Conservation (phyloP, 306 rosid species). For the Quercus ilex region DNA sequence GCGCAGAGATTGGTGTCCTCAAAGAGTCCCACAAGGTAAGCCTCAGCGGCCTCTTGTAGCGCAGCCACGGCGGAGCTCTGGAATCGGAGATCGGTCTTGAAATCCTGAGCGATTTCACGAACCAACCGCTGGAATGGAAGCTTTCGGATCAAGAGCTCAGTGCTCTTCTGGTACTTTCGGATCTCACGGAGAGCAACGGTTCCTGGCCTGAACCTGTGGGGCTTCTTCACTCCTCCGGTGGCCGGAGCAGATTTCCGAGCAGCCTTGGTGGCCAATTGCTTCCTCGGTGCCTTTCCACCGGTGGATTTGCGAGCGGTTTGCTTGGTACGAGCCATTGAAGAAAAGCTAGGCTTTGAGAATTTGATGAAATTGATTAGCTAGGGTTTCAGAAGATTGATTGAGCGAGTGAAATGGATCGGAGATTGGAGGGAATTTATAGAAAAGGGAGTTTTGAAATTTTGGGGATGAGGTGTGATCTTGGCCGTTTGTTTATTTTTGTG, state of each 20-base stretch:
- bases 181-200: constrained; percentile 35
- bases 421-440: neutral
- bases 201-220: constrained; percentile 29
- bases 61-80: constrained; percentile 37
- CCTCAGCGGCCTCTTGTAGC: constrained; percentile 31
- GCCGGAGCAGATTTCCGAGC: constrained; percentile 37
- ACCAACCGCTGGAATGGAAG: constrained; percentile 30
- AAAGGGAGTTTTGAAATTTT: neutral
- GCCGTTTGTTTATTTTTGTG: neutral
- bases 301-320: constrained; percentile 36
- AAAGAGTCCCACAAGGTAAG: constrained; percentile 25
- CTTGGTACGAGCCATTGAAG: constrained; percentile 32
- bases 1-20: constrained; percentile 31
- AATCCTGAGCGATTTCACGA: constrained; percentile 32
- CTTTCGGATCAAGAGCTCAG: constrained; percentile 29
- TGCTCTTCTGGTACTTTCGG: constrained; percentile 36
- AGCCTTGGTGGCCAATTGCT: constrained; percentile 35
- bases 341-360: neutral
- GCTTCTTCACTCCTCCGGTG: constrained; percentile 40
- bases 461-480: neutral
- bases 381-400: too few species aligned
- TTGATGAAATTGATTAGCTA: neutral
- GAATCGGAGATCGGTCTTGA: constrained; percentile 33
- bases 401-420: neutral
- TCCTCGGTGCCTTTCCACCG: constrained; percentile 33